phyloP scores from a whole-genome alignment of 208 protist species.

The Histomonas meleagridis region DNA sequence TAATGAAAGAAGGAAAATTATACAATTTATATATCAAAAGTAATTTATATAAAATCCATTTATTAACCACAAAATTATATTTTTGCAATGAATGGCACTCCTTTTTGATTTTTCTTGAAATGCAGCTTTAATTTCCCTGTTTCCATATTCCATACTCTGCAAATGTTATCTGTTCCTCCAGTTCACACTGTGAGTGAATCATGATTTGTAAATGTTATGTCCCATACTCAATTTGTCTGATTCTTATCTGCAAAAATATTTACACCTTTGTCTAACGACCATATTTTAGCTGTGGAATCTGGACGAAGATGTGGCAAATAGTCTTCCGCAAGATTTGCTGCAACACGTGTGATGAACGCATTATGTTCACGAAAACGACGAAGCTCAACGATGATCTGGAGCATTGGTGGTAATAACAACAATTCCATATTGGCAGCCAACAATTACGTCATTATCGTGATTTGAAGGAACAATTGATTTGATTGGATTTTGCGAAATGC shows the following conservation, averaged over 20 bases:
- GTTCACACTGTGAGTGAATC: neutral
- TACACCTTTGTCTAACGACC: neutral
- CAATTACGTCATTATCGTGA: neutral
- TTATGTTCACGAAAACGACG: neutral
- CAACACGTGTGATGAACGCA: neutral
- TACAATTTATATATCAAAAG: no score
- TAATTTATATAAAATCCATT: no score
- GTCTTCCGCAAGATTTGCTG: neutral
- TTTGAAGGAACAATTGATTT: neutral
- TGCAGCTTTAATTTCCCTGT: neutral
- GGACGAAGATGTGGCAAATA: neutral
- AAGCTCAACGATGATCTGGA: neutral
- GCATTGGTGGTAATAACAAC: neutral
- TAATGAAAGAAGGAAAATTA: no score
- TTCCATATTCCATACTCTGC: neutral
- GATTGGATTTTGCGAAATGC: neutral
- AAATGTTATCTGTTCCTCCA: conserved; percentile 2
- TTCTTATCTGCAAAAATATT: neutral
- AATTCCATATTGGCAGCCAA: neutral
- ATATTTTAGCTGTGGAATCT: neutral
- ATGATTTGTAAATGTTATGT: neutral
- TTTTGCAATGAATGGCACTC: neutral
- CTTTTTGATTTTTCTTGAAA: neutral
- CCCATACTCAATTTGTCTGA: neutral
- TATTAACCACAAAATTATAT: no score